Percentiles rank a stretch among this genome's conserved stretches.
phyloP scores from a whole-genome alignment of 495 filamentous ascomycete species.

The Jackrogersella minutella region DNA sequence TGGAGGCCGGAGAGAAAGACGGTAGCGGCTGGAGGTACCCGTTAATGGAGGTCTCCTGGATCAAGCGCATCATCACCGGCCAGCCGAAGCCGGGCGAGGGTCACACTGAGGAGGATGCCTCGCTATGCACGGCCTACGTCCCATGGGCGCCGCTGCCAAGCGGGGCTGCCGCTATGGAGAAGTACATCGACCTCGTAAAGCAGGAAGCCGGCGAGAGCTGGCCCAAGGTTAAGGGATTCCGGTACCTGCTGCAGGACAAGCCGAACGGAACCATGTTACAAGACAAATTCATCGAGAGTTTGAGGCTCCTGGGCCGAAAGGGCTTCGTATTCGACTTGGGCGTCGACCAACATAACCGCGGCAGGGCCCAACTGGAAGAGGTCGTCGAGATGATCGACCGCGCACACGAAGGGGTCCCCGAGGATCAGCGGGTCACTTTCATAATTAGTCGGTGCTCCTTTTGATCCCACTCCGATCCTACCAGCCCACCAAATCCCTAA shows the following conservation, averaged over 20 bases:
- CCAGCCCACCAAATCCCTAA: neutral
- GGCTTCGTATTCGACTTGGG: slow-evolving; percentile 80
- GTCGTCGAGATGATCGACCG: slow-evolving; percentile 74
- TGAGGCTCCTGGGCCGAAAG: slow-evolving; percentile 70
- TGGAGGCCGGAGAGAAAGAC: slow-evolving; percentile 55
- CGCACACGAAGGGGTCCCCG: slow-evolving; percentile 65
- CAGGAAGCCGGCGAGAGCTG: slow-evolving; percentile 57
- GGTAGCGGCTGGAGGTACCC: slow-evolving; percentile 60
- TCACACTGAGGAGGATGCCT: slow-evolving; percentile 57
- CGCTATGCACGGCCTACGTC: slow-evolving; percentile 70
- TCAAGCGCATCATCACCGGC: slow-evolving; percentile 69
- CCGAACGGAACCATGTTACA: slow-evolving; percentile 66
- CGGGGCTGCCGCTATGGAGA: slow-evolving; percentile 59
- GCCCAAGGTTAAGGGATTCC: slow-evolving; percentile 68
- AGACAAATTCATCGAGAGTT: slow-evolving; percentile 68
- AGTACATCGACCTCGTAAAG: slow-evolving; percentile 62
- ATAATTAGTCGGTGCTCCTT: slow-evolving; percentile 70
- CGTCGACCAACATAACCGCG: slow-evolving; percentile 74
- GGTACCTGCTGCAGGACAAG: slow-evolving; percentile 84
- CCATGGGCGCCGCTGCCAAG: slow-evolving; percentile 82
- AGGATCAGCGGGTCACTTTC: slow-evolving; percentile 66
- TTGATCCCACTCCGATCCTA: slow-evolving; percentile 1
- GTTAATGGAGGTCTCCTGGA: slow-evolving; percentile 73
- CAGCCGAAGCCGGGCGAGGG: slow-evolving; percentile 66
- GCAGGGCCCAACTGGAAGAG: slow-evolving; percentile 74